Evolutionary conservation across 208 protist species (phyloP), one percentile per base, ranked within the genome.

Genomic region (Trypanosomatidae sp.): DNA sequence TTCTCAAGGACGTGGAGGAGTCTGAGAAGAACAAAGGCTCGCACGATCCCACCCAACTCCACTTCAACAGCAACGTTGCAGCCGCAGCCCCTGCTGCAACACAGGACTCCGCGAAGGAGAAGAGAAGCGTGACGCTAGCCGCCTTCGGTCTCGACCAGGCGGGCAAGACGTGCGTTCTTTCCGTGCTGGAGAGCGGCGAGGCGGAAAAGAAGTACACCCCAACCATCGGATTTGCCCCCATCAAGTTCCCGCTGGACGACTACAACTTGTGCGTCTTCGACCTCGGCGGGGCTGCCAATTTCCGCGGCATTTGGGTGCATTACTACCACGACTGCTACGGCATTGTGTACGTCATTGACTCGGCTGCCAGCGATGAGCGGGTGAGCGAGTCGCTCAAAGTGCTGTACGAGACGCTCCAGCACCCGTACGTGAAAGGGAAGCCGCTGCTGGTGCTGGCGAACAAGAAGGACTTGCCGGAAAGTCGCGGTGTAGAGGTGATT

Each of bases 361-460:
- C 85, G 7, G 82, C 88, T 4, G 76, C 89, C 0, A 91, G 90
- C 43, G 89, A 92, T 36, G 81, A 80, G 66, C 83, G 75, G 9
- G 59, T 96, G 71, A 46, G 71, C 59, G 89, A 94, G 76, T 88
- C 91, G 56, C 81, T 95, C 46, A 64, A 86, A 58, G 83, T 85
- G 30, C 80, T 98, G 62, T 69, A 80, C 33, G 73, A 90, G 30
- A 82, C 99, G 12, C 79, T 99, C 28, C 72, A 87, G 62, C 92
- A 99, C 78, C 88, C 93, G 79, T 93, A 98, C 64, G 82, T 99
- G 4, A 83, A 91, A 33, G 98, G 98, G 25, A 99, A 99, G 58
- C 98, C 99, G n/a, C 70, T 99, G 36, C 86, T 99, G 4, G 87
- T 99, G 44, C 97, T 99, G 46, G 98, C 98, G 28, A 99, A 99